Evolutionary conservation across 345 rosid genomes (phyloP).

Genomic region (Citrus reticulata): DNA sequence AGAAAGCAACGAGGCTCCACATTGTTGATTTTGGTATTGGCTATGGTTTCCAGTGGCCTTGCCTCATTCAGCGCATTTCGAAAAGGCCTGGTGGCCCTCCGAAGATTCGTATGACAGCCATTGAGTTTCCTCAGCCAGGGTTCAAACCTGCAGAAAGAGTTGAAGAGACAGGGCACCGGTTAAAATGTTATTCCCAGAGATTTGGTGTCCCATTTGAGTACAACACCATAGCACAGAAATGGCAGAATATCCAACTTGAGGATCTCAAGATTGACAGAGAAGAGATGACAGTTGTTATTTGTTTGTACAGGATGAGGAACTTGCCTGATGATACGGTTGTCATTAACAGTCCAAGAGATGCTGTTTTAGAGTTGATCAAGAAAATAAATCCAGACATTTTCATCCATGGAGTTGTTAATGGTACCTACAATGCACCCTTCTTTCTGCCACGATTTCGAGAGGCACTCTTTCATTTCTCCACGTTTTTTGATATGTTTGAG

Average conservation of each 20-base stretch:
- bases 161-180: conserved; percentile 64
- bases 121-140: conserved; percentile 81
- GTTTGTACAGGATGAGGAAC: conserved; percentile 53
- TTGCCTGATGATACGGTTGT: conserved; percentile 67
- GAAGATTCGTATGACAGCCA: conserved; percentile 63
- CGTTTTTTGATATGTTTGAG: conserved; percentile 66
- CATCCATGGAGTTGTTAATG: conserved; percentile 59
- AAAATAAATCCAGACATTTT: conserved; percentile 58
- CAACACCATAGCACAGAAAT: conserved; percentile 52
- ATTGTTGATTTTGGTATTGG: conserved; percentile 78
- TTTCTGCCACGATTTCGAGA: conserved; percentile 66
- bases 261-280: conserved; percentile 52
- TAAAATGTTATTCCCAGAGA: conserved; percentile 55
- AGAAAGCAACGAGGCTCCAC: conserved; percentile 52
- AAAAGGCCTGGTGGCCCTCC: conserved; percentile 48
- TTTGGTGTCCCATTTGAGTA: conserved; percentile 61
- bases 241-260: conserved; percentile 68
- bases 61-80: conserved; percentile 61
- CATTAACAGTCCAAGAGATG: conserved; percentile 60
- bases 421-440: conserved; percentile 66
- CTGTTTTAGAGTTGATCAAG: conserved; percentile 52
- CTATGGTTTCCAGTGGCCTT: conserved; percentile 92
- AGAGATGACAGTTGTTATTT: conserved; percentile 59
- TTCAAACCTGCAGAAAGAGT: conserved; percentile 73
- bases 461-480: conserved; percentile 68